phyloP scores from a whole-genome alignment of 106 monocot genomes.

The Dioscorea alata region DNA sequence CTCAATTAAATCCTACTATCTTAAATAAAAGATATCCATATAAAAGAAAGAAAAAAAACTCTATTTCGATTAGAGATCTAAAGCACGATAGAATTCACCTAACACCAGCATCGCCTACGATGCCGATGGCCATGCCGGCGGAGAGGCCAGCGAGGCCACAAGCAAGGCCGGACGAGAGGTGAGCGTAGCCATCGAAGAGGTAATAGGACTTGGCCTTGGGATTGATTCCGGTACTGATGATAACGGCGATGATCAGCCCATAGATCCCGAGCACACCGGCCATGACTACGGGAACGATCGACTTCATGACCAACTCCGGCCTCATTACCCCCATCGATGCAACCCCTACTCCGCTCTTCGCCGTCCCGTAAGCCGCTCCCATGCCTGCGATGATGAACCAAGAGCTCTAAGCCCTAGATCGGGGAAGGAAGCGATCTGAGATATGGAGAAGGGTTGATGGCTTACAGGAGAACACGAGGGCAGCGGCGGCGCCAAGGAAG shows the following conservation, averaged over 20 bases:
- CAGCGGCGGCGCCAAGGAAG: conserved; percentile 71
- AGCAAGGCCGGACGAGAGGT: conserved; percentile 40
- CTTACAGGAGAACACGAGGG: conserved; percentile 77
- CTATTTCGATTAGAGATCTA: background rate
- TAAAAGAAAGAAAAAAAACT: too few species aligned
- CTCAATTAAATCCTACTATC: too few species aligned
- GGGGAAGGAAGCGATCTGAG: background rate
- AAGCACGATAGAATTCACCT: conserved; percentile 8
- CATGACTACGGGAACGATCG: conserved; percentile 35
- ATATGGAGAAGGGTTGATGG: background rate
- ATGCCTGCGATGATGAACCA: conserved; percentile 14
- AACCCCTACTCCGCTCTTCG: conserved; percentile 37
- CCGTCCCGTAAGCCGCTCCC: conserved; percentile 40
- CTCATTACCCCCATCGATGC: conserved; percentile 43
- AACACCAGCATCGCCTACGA: conserved; percentile 41
- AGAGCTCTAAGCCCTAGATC: background rate
- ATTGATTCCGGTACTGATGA: conserved; percentile 41
- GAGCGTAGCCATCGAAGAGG: conserved; percentile 38
- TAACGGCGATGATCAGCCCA: conserved; percentile 39
- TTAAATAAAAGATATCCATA: too few species aligned
- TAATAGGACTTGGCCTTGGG: conserved; percentile 45
- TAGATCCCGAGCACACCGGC: conserved; percentile 47
- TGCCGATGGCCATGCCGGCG: conserved; percentile 46
- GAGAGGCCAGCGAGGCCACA: conserved; percentile 44
- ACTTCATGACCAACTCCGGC: conserved; percentile 50